These are phyloP conservation scores for Leccinum subtestaceum DNA, from an alignment of 768 basidiomycete species.

Conservation along the genomic window DNA sequence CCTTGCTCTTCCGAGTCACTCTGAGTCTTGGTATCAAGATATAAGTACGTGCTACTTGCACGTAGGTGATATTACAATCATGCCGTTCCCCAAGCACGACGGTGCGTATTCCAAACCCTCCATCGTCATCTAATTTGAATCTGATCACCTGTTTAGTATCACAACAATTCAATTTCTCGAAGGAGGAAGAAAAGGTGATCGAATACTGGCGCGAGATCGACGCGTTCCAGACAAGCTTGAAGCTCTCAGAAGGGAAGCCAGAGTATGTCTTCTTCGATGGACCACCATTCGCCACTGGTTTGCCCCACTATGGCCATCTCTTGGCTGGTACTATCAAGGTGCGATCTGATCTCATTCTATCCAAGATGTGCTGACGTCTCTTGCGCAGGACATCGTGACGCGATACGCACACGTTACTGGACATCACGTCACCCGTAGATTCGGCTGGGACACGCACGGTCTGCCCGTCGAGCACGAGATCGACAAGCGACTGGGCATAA, in stretches of 20 bases:
- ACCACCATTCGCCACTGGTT: slow-evolving; percentile 94
- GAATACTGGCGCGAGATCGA: slow-evolving; percentile 95
- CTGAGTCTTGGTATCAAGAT: not conserved
- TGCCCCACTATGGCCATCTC: slow-evolving; percentile 95
- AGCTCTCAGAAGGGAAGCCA: slow-evolving; percentile 87
- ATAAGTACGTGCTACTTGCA: not conserved
- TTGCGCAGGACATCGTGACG: slow-evolving; percentile 87
- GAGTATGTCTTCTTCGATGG: slow-evolving; percentile 96
- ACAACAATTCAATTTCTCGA: slow-evolving; percentile 75
- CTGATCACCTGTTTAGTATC: slow-evolving; percentile 49
- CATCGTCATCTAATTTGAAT: not conserved
- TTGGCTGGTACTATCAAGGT: slow-evolving; percentile 94
- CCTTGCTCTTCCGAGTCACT: not conserved
- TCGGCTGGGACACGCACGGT: slow-evolving; percentile 99
- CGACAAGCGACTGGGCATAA: slow-evolving; percentile 93
- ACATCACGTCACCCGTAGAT: slow-evolving; percentile 87
- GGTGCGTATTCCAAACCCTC: slow-evolving; percentile 43
- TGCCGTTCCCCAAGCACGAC: slow-evolving; percentile 72
- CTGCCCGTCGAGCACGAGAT: slow-evolving; percentile 99
- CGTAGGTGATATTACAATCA: slow-evolving; percentile 22
- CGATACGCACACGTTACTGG: slow-evolving; percentile 93
- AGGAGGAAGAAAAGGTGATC: slow-evolving; percentile 88
- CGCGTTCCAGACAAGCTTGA: slow-evolving; percentile 92
- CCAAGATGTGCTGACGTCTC: not conserved
- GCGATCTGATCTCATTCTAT: slow-evolving; percentile 18